A percentile compares a stretch with the other conserved stretches of the same genome.
These are phyloP conservation scores for Aspergillus novofumigatus DNA, from an alignment of 2,329 filamentous ascomycete genomes.

Conservation along the genomic window DNA sequence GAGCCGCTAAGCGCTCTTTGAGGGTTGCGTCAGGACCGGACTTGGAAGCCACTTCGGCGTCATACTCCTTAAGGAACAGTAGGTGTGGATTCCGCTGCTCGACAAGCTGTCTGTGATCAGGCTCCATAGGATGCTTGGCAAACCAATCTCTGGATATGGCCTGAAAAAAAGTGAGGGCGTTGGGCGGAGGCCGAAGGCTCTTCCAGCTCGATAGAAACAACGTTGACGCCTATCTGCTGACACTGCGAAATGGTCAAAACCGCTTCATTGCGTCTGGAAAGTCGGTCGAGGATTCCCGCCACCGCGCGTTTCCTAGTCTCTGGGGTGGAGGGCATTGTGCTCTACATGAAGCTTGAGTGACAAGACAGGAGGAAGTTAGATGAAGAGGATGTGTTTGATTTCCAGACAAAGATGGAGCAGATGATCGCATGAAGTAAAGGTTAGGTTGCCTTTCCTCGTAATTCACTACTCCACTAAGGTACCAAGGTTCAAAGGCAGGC, in stretches of 20 bases:
- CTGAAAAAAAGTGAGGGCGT: neutral
- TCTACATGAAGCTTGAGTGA: neutral
- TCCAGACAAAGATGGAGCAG: too few species aligned
- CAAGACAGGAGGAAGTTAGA: too few species aligned
- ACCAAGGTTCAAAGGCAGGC: too few species aligned
- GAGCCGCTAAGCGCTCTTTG: neutral
- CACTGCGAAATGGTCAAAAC: neutral
- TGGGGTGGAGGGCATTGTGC: neutral
- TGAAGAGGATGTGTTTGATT: too few species aligned
- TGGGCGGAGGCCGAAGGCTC: neutral
- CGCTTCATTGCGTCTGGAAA: neutral
- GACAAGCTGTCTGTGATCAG: neutral
- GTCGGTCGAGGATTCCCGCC: neutral
- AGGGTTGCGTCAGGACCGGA: neutral
- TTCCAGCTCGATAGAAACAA: neutral
- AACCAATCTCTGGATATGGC: neutral
- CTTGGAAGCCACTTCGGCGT: neutral
- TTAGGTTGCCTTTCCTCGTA: neutral
- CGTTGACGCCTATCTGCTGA: neutral
- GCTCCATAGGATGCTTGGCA: neutral
- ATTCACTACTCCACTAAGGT: neutral
- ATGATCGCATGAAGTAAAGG: neutral
- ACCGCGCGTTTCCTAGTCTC: neutral
- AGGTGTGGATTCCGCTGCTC: neutral
- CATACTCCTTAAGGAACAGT: neutral